Conservation (phyloP, 257 asterid species). For the Verbascum thapsus region DNA sequence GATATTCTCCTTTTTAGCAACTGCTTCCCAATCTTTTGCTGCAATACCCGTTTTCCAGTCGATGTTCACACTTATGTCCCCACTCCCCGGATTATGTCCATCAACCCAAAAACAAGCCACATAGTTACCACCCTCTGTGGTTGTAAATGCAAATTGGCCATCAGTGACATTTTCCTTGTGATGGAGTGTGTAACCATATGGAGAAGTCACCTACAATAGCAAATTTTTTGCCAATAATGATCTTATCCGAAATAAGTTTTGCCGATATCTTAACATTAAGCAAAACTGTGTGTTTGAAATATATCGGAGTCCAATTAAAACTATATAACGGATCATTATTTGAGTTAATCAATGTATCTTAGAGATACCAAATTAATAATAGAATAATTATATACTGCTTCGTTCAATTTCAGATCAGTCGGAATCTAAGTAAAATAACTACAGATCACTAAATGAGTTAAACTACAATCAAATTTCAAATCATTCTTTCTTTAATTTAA, state of each 20-base stretch:
- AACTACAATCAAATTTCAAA: neutral
- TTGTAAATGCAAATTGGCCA: conserved; percentile 88
- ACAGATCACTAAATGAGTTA: too few species aligned
- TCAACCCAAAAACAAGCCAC: conserved; percentile 83
- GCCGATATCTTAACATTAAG: neutral
- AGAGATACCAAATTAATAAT: too few species aligned
- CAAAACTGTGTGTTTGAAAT: neutral
- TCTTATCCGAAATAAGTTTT: conserved; percentile 8
- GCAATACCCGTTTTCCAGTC: conserved; percentile 94
- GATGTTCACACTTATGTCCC: conserved; percentile 65
- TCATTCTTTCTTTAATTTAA: conserved; percentile 2
- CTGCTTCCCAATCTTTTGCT: conserved; percentile 91
- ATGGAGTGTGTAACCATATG: conserved; percentile 74
- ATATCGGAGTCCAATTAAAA: conserved; percentile 19
- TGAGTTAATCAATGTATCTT: too few species aligned
- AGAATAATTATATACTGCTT: too few species aligned
- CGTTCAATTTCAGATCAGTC: too few species aligned
- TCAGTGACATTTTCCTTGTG: conserved; percentile 67
- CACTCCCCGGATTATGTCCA: conserved; percentile 46
- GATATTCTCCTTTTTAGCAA: conserved; percentile 83
- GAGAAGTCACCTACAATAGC: conserved; percentile 68
- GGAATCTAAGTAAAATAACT: too few species aligned
- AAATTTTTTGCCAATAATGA: conserved; percentile 7
- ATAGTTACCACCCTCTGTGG: conserved; percentile 76
- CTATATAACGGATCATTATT: neutral